Evolutionary conservation across 352 stramenopile species (phyloP).

Genomic region (Plasmopara muralis): DNA sequence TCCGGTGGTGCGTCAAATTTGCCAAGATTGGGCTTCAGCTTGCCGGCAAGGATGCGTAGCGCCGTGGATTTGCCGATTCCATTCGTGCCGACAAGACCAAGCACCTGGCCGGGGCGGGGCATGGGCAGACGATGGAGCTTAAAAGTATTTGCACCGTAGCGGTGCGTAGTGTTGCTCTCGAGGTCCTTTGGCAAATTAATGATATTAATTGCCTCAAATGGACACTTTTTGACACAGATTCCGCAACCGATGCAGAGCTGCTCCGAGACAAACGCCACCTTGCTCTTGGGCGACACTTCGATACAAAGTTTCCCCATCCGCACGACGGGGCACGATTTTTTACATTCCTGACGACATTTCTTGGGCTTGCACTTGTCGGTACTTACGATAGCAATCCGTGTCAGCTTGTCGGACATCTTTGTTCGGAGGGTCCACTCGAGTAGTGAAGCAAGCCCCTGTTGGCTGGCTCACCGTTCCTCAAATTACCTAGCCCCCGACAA

Average conservation of each 20-base stretch:
- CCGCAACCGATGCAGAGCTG: slow-evolving; percentile 99
- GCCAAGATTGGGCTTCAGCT: slow-evolving; percentile 99
- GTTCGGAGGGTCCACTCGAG: slow-evolving; percentile 11
- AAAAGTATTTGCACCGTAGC: slow-evolving; percentile 99
- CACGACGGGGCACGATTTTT: slow-evolving; percentile 98
- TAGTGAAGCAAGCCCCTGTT: slow-evolving; percentile 19
- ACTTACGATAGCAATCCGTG: slow-evolving; percentile 98
- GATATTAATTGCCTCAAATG: slow-evolving; percentile 99
- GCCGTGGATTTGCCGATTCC: slow-evolving; percentile 99
- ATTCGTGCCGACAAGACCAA: slow-evolving; percentile 99
- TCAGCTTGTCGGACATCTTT: slow-evolving; percentile 88
- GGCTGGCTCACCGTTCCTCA: slow-evolving; percentile 16
- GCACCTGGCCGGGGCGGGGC: slow-evolving; percentile 96
- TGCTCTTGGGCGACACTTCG: slow-evolving; percentile 94
- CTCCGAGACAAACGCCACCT: slow-evolving; percentile 98
- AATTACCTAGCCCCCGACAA: background rate
- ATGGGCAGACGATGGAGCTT: slow-evolving; percentile 99
- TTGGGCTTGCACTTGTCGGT: slow-evolving; percentile 99
- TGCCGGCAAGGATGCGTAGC: slow-evolving; percentile 98
- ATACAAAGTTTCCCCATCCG: slow-evolving; percentile 99
- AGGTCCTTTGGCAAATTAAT: slow-evolving; percentile 99
- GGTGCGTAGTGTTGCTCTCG: slow-evolving; percentile 98
- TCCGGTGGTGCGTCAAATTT: slow-evolving; percentile 95
- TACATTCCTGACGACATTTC: slow-evolving; percentile 99
- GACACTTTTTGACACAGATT: slow-evolving; percentile 99